phyloP scores from a whole-genome alignment of 768 basidiomycete genomes.

The Coprinellus micaceus region DNA sequence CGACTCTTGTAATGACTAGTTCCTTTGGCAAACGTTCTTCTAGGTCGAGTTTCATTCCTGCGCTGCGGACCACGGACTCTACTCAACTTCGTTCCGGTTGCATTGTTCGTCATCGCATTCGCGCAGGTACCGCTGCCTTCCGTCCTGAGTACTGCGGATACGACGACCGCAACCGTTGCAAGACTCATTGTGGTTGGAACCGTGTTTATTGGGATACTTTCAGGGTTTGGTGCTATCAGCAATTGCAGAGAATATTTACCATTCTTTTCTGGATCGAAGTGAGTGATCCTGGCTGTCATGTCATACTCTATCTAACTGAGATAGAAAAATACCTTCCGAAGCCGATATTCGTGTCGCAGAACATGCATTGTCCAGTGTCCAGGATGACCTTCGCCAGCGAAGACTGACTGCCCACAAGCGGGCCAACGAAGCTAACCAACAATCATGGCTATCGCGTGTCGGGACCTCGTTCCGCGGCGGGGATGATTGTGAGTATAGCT shows the following conservation, averaged over 20 bases:
- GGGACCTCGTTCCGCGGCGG: constrained; percentile 48
- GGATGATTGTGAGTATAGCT: constrained; percentile 34
- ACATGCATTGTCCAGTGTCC: constrained; percentile 54
- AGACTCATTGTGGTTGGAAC: constrained; percentile 76
- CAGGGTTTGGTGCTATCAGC: constrained; percentile 74
- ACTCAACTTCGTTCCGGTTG: constrained; percentile 48
- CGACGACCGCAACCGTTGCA: constrained; percentile 47
- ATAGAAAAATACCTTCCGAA: constrained; percentile 41
- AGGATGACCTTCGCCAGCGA: constrained; percentile 47
- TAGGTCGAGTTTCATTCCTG: constrained; percentile 9
- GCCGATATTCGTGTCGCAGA: constrained; percentile 53
- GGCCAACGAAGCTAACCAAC: constrained; percentile 12
- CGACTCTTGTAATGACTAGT: neutral
- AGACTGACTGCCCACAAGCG: constrained; percentile 10
- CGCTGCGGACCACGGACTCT: constrained; percentile 32
- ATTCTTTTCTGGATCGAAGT: constrained; percentile 27
- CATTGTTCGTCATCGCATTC: constrained; percentile 53
- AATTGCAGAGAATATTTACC: constrained; percentile 63
- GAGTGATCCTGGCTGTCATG: constrained; percentile 3
- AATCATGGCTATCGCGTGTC: constrained; percentile 48
- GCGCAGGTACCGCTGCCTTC: constrained; percentile 67
- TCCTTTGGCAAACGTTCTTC: constrained; percentile 2
- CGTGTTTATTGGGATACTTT: constrained; percentile 71
- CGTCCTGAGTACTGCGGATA: constrained; percentile 37
- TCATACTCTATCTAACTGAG: neutral